Percentiles rank a stretch among this genome's conserved stretches.
Evolutionary conservation across 2,329 filamentous ascomycete species (phyloP).

Genomic region (Grosmannia clavigera): DNA sequence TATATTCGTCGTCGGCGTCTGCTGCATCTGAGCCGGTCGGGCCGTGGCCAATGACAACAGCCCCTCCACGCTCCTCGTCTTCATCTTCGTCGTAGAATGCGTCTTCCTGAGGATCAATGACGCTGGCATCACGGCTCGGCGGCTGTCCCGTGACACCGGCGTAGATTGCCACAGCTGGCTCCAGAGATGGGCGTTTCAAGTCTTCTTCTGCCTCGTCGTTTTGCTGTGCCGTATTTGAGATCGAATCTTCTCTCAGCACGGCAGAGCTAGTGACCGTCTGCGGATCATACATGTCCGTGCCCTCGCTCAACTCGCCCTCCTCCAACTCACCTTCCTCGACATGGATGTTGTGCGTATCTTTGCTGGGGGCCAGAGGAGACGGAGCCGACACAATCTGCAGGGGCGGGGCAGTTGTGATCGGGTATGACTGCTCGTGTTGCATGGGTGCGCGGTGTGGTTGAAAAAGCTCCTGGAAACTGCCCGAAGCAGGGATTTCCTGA

Average conservation of each 20-base stretch:
- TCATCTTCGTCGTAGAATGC: slow-evolving; percentile 13
- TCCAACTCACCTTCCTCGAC: background rate
- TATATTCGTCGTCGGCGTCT: slow-evolving; percentile 11
- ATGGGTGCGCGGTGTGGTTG: background rate
- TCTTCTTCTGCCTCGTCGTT: slow-evolving; percentile 10
- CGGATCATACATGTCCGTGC: slow-evolving; percentile 48
- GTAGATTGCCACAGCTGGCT: background rate
- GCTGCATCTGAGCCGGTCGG: slow-evolving; percentile 4
- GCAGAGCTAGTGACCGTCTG: slow-evolving; percentile 8
- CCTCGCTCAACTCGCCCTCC: slow-evolving; percentile 45
- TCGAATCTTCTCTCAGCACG: slow-evolving; percentile 7
- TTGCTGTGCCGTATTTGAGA: slow-evolving; percentile 2
- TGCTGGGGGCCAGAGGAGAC: background rate
- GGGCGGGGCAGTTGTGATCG: background rate
- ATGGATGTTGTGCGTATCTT: background rate
- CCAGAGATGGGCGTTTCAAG: background rate
- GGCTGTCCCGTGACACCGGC: background rate
- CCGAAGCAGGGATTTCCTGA: background rate
- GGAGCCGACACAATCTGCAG: background rate
- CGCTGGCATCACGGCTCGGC: slow-evolving; percentile 12
- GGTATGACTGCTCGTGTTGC: background rate
- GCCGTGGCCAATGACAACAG: slow-evolving; percentile 4
- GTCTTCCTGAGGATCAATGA: slow-evolving; percentile 12
- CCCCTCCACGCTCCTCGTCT: slow-evolving; percentile 6
- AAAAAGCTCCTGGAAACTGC: slow-evolving; percentile 2